These are phyloP conservation scores for Colletotrichum cordylinicola DNA, from an alignment of 2,329 filamentous ascomycete species.

Conservation along the genomic window DNA sequence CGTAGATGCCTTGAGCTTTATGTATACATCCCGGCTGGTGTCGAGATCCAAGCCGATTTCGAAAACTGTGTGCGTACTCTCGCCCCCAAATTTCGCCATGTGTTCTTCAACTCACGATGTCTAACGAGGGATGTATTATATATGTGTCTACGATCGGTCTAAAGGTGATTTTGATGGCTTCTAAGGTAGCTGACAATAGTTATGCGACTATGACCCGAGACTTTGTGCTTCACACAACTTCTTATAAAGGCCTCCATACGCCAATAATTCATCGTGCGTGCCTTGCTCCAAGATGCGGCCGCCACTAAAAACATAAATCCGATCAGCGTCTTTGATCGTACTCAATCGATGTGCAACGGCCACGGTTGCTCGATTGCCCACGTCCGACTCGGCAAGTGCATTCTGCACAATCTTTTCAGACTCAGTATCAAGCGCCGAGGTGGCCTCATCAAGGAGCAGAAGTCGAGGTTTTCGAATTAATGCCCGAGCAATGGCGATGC, in stretches of 20 bases:
- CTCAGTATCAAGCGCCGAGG: constrained; percentile 67
- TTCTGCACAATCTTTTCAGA: constrained; percentile 69
- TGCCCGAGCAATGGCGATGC: constrained; percentile 74
- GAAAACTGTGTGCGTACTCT: not conserved
- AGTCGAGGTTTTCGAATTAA: constrained; percentile 70
- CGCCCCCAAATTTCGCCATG: rapidly evolving
- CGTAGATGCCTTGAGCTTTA: not conserved
- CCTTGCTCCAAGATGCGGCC: not conserved
- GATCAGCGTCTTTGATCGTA: constrained; percentile 13
- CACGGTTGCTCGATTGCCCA: not conserved
- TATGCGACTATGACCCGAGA: not conserved
- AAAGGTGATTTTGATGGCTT: not conserved
- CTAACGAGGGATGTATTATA: not conserved
- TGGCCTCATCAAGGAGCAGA: constrained; percentile 76
- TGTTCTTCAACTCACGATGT: not conserved
- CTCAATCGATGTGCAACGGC: constrained; percentile 20
- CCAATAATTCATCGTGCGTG: not conserved
- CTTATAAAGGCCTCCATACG: not conserved
- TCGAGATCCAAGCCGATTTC: not conserved
- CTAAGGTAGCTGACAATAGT: not conserved
- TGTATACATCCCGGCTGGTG: not conserved
- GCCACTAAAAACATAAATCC: not conserved
- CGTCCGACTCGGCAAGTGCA: constrained; percentile 51
- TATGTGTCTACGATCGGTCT: not conserved
- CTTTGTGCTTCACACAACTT: constrained; percentile 7